A percentile compares a stretch with the other conserved stretches of the same genome.
phyloP scores from a whole-genome alignment of 345 rosid species.

The Geranium brycei region DNA sequence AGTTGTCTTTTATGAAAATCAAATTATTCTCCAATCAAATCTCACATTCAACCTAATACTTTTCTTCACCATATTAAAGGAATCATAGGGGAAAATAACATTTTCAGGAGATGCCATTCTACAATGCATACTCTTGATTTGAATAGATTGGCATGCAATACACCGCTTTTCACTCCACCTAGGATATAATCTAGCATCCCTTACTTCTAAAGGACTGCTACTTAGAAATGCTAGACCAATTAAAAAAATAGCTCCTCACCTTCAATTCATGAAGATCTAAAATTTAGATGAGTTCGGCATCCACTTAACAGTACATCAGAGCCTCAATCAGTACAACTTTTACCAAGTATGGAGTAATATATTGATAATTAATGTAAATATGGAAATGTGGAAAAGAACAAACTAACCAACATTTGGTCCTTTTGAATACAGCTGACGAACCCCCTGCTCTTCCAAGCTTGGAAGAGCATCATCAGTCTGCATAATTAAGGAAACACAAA shows the following conservation, averaged over 20 bases:
- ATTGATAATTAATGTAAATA: no score
- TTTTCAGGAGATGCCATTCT: background rate
- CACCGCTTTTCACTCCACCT: background rate
- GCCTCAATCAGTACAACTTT: background rate
- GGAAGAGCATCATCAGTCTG: conserved; percentile 86
- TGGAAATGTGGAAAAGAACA: background rate
- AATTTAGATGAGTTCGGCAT: background rate
- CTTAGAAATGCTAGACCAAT: background rate
- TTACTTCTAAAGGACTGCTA: background rate
- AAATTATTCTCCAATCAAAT: background rate
- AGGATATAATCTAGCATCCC: background rate
- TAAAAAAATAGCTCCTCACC: background rate
- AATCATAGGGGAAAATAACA: background rate
- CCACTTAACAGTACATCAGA: background rate
- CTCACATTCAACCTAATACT: background rate
- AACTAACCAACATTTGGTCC: conserved; percentile 58
- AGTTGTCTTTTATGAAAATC: background rate
- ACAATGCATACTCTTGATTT: background rate
- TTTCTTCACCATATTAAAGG: background rate
- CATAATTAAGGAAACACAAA: background rate
- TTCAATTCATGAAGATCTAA: background rate
- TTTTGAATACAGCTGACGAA: conserved; percentile 59
- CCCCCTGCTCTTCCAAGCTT: conserved; percentile 84
- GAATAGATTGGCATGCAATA: background rate
- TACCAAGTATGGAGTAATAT: background rate